phyloP scores from a whole-genome alignment of 2,329 filamentous ascomycete species.

The Colletotrichum musae region DNA sequence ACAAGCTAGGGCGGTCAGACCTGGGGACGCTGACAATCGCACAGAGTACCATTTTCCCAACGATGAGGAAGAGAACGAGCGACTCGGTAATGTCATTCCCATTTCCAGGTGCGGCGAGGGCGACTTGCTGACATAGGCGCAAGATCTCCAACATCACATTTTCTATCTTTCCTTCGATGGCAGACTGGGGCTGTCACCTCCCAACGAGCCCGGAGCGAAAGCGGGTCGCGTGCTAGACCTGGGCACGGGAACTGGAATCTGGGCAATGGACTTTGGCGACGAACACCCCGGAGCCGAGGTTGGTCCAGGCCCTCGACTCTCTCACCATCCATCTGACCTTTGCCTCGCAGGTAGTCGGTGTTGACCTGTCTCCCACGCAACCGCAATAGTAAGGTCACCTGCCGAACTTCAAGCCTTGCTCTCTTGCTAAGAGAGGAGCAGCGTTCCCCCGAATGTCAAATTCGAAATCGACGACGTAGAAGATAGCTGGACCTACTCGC shows the following conservation, averaged over 20 bases:
- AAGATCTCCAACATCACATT: conserved; percentile 69
- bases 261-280: conserved; percentile 60
- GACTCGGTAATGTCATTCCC: conserved; percentile 24
- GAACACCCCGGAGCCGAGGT: conserved; percentile 50
- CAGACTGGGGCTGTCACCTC: conserved; percentile 34
- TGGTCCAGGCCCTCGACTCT: not conserved
- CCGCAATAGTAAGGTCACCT: conserved; percentile 50
- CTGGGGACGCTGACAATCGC: not conserved
- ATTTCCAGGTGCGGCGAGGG: not conserved
- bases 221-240: conserved; percentile 45
- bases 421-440: conserved; percentile 28
- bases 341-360: conserved; percentile 49
- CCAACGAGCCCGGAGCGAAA: conserved; percentile 39
- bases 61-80: conserved; percentile 40
- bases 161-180: conserved; percentile 60
- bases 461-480: conserved; percentile 58
- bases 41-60: conserved; percentile 42
- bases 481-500: conserved; percentile 46
- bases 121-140: not conserved
- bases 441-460: conserved; percentile 56
- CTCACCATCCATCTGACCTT: not conserved
- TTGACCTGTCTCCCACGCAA: conserved; percentile 58
- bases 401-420: not conserved
- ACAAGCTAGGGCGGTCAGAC: not conserved
- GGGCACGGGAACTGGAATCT: conserved; percentile 49